Base-by-base conservation (phyloP, 2,329 filamentous ascomycete genomes). In the Raffaelea deltoideospora region DNA sequence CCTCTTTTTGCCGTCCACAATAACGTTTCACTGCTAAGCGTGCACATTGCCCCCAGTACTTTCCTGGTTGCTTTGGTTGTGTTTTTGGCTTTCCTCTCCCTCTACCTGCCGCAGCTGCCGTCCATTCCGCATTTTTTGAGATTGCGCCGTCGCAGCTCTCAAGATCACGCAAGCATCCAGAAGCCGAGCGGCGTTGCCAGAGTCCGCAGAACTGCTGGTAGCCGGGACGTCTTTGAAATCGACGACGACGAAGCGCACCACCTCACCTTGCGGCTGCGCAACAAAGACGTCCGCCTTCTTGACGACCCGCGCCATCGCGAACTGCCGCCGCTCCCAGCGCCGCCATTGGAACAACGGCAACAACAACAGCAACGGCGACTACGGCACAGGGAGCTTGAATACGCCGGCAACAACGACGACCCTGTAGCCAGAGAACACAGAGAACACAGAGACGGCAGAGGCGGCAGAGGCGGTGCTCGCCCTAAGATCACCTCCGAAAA, bases 1-100 rank as follows among this genome's bases (percentile, higher is more conserved):
- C 69, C 70, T 41, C 59, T 75, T 53, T 56, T 76, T 47, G 69
- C 68, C 37, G 64, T 75, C 45, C 69, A 73, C 56, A 75, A 69
- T 55, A 67, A 72, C 43, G 62, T 75, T 51, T 69, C 69, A 40
- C 62, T 76, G 46, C 51, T 76, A 51, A 74, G 64, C 55, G 60
- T 76, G 49, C 66, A 59, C 48, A 65, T 75, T 52, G 67, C 69
- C 29, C 69, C 71, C 19, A 67, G 66, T 52, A 69, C 68, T 39
- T 74, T 67, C 50, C 56, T 75, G 47, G 65, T 66, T 41, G 60
- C 63, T 21, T 49, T 72, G 42, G 54, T 59, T 39, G 47, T 74
- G 22, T 49, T 60, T 34, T 57, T 73, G 45, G 57, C 65, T 50
- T 69, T 73, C 47, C 44, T 68, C 42, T 62, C 61, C 39, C 48